These are phyloP conservation scores for Pinus taeda DNA, from an alignment of 75 land plant species.

Conservation along the genomic window DNA sequence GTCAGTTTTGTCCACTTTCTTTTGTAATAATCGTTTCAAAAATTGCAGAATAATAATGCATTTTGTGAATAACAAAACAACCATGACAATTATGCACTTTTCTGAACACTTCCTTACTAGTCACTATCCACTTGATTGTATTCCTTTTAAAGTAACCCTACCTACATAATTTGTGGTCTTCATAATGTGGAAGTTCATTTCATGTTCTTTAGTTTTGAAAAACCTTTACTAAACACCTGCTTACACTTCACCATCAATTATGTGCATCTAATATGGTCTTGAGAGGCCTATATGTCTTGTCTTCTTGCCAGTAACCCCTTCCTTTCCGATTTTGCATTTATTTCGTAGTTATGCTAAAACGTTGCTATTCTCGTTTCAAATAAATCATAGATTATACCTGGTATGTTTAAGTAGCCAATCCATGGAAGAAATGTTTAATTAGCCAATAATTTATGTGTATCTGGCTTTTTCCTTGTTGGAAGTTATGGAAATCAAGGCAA, in stretches of 20 bases:
- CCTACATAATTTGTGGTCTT: background rate
- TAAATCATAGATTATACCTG: no score
- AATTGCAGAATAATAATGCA: background rate
- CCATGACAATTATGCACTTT: background rate
- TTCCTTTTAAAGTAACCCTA: background rate
- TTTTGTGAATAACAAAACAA: background rate
- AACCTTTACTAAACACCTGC: no score
- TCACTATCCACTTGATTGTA: no score
- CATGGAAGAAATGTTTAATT: no score
- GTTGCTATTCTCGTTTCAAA: no score
- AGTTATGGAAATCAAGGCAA: no score
- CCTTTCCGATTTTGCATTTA: background rate
- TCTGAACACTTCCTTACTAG: no score
- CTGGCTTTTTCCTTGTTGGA: no score
- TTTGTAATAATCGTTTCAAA: background rate
- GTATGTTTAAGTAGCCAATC: no score
- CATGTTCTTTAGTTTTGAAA: background rate
- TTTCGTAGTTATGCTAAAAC: no score
- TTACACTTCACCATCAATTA: no score
- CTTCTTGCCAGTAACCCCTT: background rate
- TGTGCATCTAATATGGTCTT: background rate
- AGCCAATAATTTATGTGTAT: no score
- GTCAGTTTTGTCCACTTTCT: constrained; percentile 20
- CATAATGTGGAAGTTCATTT: background rate
- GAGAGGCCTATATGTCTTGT: background rate